Conservation (phyloP, 2,329 filamentous ascomycete species). For the Claviceps sp. region DNA sequence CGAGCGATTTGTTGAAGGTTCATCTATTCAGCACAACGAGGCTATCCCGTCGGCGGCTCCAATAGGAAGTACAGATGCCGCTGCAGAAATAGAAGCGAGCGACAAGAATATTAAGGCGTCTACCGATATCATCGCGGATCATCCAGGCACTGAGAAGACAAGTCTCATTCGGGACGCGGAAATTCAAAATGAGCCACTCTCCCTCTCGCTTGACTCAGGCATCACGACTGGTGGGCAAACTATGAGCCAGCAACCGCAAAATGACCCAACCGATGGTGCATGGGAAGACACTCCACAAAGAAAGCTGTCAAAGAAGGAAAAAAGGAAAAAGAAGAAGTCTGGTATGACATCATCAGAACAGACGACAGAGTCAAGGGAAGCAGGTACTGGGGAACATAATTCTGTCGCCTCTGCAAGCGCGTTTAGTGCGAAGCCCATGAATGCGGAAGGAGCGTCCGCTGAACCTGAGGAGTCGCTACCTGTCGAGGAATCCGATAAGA, state of each 20-base stretch:
- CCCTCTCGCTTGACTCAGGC: not conserved
- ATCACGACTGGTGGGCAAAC: not conserved
- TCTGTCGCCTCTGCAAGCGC: not conserved
- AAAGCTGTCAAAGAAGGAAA: conserved; percentile 18
- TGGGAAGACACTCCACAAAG: conserved; percentile 3
- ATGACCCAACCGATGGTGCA: not conserved
- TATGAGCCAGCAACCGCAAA: not conserved
- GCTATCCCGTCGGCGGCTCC: not conserved
- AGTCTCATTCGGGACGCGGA: not conserved
- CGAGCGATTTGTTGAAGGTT: not conserved
- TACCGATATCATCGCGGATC: not conserved
- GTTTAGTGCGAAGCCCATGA: not conserved
- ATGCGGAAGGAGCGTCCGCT: conserved; percentile 1
- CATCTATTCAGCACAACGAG: not conserved
- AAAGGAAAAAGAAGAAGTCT: conserved; percentile 8
- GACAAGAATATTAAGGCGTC: not conserved
- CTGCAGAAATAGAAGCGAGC: not conserved
- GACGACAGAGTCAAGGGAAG: not conserved
- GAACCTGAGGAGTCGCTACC: conserved; percentile 6
- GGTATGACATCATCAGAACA: not conserved
- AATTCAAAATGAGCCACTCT: not conserved
- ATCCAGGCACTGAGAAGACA: not conserved
- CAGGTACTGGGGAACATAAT: not conserved
- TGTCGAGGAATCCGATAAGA: conserved; percentile 18
- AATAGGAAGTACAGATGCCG: not conserved